A percentile compares a stretch with the other conserved stretches of the same genome.
phyloP scores from a whole-genome alignment of 805 yeast species.

The Candida taoyuanica region DNA sequence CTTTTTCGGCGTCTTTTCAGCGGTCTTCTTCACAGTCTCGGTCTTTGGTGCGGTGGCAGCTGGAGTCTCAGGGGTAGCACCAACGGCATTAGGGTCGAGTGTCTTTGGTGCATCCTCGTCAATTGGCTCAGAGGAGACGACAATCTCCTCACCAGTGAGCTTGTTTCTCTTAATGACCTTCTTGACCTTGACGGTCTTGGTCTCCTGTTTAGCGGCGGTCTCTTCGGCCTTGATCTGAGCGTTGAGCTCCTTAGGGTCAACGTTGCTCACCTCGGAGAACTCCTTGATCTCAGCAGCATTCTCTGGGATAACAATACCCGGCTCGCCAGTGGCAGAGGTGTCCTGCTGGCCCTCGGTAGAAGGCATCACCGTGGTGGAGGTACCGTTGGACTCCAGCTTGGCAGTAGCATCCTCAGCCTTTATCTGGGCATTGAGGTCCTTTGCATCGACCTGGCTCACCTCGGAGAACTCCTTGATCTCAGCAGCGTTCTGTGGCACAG shows the following conservation, averaged over 20 bases:
- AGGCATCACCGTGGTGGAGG: conserved; percentile 43
- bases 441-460: conserved; percentile 44
- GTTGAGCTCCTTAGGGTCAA: conserved; percentile 57
- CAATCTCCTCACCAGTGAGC: conserved; percentile 36
- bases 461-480: conserved; percentile 53
- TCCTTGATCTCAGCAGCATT: conserved; percentile 64
- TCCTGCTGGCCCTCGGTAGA: conserved; percentile 37
- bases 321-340: conserved; percentile 53
- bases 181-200: conserved; percentile 32
- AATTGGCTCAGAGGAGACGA: conserved; percentile 30
- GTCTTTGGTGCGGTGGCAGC: conserved; percentile 1
- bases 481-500: conserved; percentile 50
- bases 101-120: conserved; percentile 20
- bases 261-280: conserved; percentile 51
- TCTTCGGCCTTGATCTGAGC: conserved; percentile 31
- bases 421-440: conserved; percentile 38
- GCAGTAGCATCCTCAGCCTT: conserved; percentile 15
- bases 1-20: conserved; percentile 12
- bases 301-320: conserved; percentile 62
- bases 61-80: conserved; percentile 2
- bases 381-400: conserved; percentile 12
- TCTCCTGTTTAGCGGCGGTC: conserved; percentile 21
- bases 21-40: conserved; percentile 1
- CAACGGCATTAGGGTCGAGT: conserved; percentile 17
- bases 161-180: conserved; percentile 36